Conservation (phyloP, 805 yeast species). For the Kuraishia cidri region DNA sequence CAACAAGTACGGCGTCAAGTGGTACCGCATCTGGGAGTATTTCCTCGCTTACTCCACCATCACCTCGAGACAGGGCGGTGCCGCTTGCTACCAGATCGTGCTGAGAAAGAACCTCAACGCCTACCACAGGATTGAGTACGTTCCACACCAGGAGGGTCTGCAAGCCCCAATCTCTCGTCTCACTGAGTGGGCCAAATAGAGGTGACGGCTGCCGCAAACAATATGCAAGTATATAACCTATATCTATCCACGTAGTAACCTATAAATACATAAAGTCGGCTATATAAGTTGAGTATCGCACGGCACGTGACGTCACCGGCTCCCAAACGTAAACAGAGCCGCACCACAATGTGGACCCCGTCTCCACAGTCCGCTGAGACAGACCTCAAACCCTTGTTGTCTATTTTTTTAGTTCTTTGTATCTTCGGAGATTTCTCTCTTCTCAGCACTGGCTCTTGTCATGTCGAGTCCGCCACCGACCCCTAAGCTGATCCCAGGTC, state of each 20-base stretch:
- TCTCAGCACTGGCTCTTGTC: too few relatives aligned
- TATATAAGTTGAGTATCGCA: neutral
- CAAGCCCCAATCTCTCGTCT: constrained; percentile 48
- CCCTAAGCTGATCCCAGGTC: too few relatives aligned
- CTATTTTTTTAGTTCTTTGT: too few relatives aligned
- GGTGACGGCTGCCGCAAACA: too few relatives aligned
- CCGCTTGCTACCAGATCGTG: constrained; percentile 85
- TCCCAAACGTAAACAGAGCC: too few relatives aligned
- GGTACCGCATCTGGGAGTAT: constrained; percentile 93
- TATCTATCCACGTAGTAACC: neutral
- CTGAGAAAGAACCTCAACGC: constrained; percentile 85
- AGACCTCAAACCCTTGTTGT: too few relatives aligned
- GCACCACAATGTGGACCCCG: too few relatives aligned
- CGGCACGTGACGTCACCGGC: too few relatives aligned
- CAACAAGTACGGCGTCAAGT: constrained; percentile 76
- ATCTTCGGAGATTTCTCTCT: too few relatives aligned
- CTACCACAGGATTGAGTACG: constrained; percentile 73
- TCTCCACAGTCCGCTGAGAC: too few relatives aligned
- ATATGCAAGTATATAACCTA: neutral
- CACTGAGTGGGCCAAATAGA: constrained; percentile 44
- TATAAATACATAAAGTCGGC: neutral
- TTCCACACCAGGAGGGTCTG: constrained; percentile 73
- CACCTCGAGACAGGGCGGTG: constrained; percentile 88
- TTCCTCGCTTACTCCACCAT: constrained; percentile 78
- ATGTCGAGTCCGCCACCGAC: too few relatives aligned